Conservation (phyloP, 2,329 filamentous ascomycete species). For the Cytospora piceicola region DNA sequence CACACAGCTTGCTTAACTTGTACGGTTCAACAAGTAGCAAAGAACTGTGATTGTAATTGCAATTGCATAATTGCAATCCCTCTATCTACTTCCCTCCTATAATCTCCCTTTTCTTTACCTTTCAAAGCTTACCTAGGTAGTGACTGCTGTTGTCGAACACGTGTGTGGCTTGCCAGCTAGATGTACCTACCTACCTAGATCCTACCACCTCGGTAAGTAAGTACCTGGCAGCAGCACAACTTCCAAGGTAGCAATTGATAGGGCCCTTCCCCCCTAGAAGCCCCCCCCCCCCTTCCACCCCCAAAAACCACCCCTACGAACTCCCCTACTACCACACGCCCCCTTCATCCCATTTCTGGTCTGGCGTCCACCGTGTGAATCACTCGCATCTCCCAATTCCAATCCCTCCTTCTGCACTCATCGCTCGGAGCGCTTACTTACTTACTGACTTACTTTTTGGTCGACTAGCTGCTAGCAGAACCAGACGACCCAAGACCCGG, state of each 20-base stretch:
- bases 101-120: not conserved
- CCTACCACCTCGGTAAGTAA: too few species aligned
- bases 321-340: not conserved
- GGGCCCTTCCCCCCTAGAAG: too few species aligned
- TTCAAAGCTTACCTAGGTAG: too few species aligned
- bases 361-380: not conserved
- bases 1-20: not conserved
- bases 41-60: not conserved
- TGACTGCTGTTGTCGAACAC: not conserved
- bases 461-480: constrained; percentile 1
- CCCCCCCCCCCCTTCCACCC: too few species aligned
- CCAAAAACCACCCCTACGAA: too few species aligned
- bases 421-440: not conserved
- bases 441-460: not conserved
- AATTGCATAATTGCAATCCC: not conserved
- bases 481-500: not conserved
- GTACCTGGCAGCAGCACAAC: too few species aligned
- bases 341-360: not conserved
- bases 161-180: not conserved
- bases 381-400: not conserved
- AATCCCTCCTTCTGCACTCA: not conserved
- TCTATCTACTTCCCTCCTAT: not conserved
- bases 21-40: not conserved
- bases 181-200: too few species aligned
- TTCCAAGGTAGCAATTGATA: too few species aligned